Base-by-base conservation (phyloP, 1,139 yeast species). In the Hanseniaspora sp. region DNA sequence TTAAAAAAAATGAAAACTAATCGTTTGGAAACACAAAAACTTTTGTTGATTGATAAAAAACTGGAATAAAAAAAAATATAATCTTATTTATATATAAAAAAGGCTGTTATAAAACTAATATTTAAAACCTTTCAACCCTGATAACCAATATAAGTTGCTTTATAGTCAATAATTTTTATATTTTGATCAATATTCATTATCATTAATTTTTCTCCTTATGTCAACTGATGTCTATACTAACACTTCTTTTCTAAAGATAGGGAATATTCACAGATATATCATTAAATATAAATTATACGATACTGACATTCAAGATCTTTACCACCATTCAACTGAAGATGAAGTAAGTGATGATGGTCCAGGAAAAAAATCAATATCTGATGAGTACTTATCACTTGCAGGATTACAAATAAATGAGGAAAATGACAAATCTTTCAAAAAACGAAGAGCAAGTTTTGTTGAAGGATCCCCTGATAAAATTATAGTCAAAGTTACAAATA, bases 401-500 rank as follows among this genome's bases (percentile, higher is more conserved):
- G 23, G 23, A 23, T 23, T 23, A 23, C 23, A 23, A 23, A 23
- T 33, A 33, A 33, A 33, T 33, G 34, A 33, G 5, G 34, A 33
- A 3, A 33, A 12, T 5, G 2, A 2, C 13, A 8, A 33, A 9
- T 33, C 34, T 33, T 8, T 18, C 4, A 1, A 57, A 56, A 23
- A 58, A 57, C 18, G 62, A 63, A 7, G 64, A 67, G 6, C 53
- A 53, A 5, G 61, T 61, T 51, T 44, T 64, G 23, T 52, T 57
- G 38, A 56, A 66, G 53, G 53, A 1, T 7, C 39, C 8, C 47
- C 55, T 13, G 52, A 48, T 9, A 33, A 48, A n/a, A 60, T 82
- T 8, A 84, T 82, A 79, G 71, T 90, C 15, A 80, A 79, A 59
- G 76, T 92, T 41, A 80, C 79, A 61, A 92, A 92, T 66, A 73